Conservation (phyloP, 1,284 basidiomycete species). For the Apiotrichum montevideense region DNA sequence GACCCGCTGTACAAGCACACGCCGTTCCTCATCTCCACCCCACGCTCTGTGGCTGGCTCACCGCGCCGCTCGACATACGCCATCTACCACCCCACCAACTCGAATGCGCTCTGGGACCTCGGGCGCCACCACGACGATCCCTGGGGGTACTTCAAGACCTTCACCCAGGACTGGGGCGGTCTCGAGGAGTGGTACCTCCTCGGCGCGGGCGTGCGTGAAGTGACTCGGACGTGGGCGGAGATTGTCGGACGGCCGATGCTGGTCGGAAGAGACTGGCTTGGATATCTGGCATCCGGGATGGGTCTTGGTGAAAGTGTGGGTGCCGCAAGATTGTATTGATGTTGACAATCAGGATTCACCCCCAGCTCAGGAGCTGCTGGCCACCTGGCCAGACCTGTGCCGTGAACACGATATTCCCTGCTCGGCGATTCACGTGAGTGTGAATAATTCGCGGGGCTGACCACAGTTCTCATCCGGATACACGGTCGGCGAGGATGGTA, state of each 20-base stretch:
- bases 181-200: conserved; percentile 48
- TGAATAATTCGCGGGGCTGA: background rate
- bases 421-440: conserved; percentile 38
- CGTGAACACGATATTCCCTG: conserved; percentile 48
- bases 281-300: conserved; percentile 47
- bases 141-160: conserved; percentile 47
- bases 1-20: conserved; percentile 51
- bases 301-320: conserved; percentile 44
- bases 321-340: conserved; percentile 1
- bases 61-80: conserved; percentile 38
- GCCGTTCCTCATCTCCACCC: conserved; percentile 45
- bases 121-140: conserved; percentile 47
- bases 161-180: conserved; percentile 46
- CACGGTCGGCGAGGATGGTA: conserved; percentile 43
- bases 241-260: conserved; percentile 44
- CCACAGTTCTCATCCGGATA: conserved; percentile 45
- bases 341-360: conserved; percentile 32
- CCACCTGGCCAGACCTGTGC: conserved; percentile 45
- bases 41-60: conserved; percentile 22
- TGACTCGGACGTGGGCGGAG: conserved; percentile 39
- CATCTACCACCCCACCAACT: conserved; percentile 46
- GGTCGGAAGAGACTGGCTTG: conserved; percentile 47
- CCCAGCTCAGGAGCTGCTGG: conserved; percentile 47
- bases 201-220: conserved; percentile 37
- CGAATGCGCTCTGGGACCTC: conserved; percentile 46